Conservation (phyloP, 2,329 filamentous ascomycete genomes). For the Fusarium poae region DNA sequence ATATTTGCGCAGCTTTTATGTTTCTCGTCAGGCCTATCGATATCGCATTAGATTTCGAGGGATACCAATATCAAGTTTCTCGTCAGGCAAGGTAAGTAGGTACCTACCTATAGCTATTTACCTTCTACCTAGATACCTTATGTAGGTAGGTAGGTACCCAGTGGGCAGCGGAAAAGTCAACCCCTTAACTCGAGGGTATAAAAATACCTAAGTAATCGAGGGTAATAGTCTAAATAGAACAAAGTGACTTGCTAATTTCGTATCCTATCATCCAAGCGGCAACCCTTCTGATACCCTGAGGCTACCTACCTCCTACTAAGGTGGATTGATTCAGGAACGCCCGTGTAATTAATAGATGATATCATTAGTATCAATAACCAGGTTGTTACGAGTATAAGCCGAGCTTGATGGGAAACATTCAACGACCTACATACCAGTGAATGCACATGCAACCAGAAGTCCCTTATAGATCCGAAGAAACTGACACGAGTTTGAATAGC, state of each 20-base stretch:
- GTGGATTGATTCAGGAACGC: background rate
- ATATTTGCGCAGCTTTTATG: background rate
- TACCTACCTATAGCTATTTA: no score
- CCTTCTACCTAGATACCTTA: no score
- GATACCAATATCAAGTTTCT: no score
- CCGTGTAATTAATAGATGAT: background rate
- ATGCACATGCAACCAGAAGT: conserved; percentile 14
- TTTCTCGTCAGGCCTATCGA: background rate
- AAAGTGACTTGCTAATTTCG: no score
- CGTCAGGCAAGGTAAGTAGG: background rate
- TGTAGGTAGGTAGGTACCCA: background rate
- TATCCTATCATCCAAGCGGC: no score
- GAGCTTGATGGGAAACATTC: conserved; percentile 6
- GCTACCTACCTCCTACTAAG: background rate
- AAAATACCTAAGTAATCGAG: no score
- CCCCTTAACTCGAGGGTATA: no score
- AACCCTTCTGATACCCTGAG: no score
- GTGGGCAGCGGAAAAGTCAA: no score
- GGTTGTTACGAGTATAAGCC: background rate
- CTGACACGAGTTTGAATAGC: background rate
- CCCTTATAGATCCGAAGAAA: conserved; percentile 23
- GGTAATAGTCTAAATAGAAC: no score
- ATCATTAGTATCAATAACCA: background rate
- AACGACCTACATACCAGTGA: background rate
- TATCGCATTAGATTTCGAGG: no score